Evolutionary conservation across 352 stramenopile species (phyloP), one percentile per base, ranked within the genome.

Genomic region (Phytophthora capsici): DNA sequence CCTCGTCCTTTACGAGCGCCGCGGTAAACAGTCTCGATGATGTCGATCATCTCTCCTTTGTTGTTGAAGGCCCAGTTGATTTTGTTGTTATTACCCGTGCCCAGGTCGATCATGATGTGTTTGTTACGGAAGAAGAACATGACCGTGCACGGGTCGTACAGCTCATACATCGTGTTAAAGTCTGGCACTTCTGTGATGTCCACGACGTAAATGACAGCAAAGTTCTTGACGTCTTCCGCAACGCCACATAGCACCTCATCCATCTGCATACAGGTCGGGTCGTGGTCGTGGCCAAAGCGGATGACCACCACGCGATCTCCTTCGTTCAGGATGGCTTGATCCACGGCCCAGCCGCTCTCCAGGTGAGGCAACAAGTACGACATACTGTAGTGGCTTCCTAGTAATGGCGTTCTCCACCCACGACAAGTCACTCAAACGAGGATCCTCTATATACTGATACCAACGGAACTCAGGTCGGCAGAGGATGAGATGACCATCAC

Each of bases 101-200:
- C 98, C 25, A 99, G 73, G 85, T 99, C 98, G 50, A 99, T 98
- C 98, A 99, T 99, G 61, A 99, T 99, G 78, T 99, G 98, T 80
- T 99, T 99, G 84, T 99, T 99, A 43, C 97, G 90, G 87, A 99
- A 99, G 81, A 99, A 99, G 75, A 99, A 99, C 98, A 99, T 99
- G 67, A 99, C 96, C 6, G 96, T 99, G 76, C 97, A 99, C 20
- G 94, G 93, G 74, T 99, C 97, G 77, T 99, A 99, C 8, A 99
- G 88, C 84, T 99, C 98, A 81, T 99, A 99, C 98, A 99, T 99
- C 56, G 93, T 94, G 77, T 99, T 99, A 71, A 99, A 99, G 71
- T 99, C 98, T 7, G 97, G 97, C 47, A 99, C 98, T 48, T 97
- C 86, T 16, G 86, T 94, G 63, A 95, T 95, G 73, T 94, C 86